phyloP scores from a whole-genome alignment of 2,329 filamentous ascomycete species.

The Epichloe bromicola region DNA sequence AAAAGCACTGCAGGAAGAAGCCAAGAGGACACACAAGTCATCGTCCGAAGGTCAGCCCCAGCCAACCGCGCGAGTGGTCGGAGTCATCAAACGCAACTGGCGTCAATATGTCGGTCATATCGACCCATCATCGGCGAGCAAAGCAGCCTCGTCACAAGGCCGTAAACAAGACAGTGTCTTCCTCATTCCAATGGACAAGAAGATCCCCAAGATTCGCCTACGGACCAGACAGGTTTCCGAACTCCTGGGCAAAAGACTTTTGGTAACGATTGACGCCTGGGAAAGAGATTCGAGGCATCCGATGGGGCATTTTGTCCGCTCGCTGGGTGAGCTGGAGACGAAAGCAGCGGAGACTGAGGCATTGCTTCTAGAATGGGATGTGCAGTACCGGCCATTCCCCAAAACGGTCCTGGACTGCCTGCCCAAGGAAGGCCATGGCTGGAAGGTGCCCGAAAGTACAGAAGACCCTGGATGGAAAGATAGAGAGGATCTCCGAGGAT shows the following conservation, averaged over 20 bases:
- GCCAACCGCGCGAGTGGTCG: constrained; percentile 84
- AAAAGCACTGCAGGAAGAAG: constrained; percentile 79
- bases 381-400: constrained; percentile 94
- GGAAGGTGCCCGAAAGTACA: constrained; percentile 71
- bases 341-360: constrained; percentile 98
- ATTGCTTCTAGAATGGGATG: constrained; percentile 85
- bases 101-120: constrained; percentile 95
- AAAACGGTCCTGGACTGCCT: constrained; percentile 92
- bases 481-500: constrained; percentile 67
- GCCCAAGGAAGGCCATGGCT: constrained; percentile 81
- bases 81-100: constrained; percentile 92
- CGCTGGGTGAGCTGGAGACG: constrained; percentile 83
- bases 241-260: constrained; percentile 76
- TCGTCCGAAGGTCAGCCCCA: constrained; percentile 65
- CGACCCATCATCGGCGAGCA: constrained; percentile 71
- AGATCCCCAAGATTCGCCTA: constrained; percentile 88
- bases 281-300: constrained; percentile 87
- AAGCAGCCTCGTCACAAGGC: constrained; percentile 59
- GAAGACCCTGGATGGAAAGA: constrained; percentile 81
- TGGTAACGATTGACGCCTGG: constrained; percentile 93
- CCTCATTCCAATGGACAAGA: constrained; percentile 94
- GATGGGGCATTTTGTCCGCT: constrained; percentile 84
- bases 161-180: constrained; percentile 87
- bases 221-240: constrained; percentile 83
- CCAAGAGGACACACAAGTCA: constrained; percentile 70